A percentile compares a stretch with the other conserved stretches of the same genome.
Conservation (phyloP, 163 green algal genomes). For the Smithsoniella earleae region DNA sequence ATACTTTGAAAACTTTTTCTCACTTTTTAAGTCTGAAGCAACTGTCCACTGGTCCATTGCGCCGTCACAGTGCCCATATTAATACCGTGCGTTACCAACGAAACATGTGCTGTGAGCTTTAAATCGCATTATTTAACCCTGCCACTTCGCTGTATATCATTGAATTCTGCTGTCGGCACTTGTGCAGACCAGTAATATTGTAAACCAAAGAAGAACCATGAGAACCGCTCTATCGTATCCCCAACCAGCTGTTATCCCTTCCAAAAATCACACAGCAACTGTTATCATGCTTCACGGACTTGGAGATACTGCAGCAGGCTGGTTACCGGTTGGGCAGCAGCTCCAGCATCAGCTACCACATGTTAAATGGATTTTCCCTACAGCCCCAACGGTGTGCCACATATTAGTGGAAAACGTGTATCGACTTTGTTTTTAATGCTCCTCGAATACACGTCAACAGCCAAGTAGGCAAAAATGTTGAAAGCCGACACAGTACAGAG, state of each 20-base stretch:
- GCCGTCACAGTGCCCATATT: too few relatives aligned
- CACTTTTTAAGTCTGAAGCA: too few relatives aligned
- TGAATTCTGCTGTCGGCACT: too few relatives aligned
- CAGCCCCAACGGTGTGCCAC: conserved; percentile 34
- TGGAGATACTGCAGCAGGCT: conserved; percentile 52
- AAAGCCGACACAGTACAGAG: conserved; percentile 32
- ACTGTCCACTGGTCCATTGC: too few relatives aligned
- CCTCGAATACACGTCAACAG: background rate
- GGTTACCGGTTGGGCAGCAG: conserved; percentile 36
- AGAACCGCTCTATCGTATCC: conserved; percentile 17
- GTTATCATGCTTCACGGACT: conserved; percentile 71
- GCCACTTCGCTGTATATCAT: too few relatives aligned
- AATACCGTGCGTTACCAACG: too few relatives aligned
- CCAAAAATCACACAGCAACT: conserved; percentile 42
- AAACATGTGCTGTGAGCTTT: too few relatives aligned
- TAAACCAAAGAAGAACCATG: too few relatives aligned
- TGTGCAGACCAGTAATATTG: too few relatives aligned
- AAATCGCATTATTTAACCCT: too few relatives aligned
- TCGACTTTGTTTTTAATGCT: background rate
- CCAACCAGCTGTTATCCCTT: background rate
- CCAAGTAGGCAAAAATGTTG: background rate
- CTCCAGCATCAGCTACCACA: conserved; percentile 37
- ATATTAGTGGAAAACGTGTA: conserved; percentile 11
- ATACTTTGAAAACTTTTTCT: too few relatives aligned
- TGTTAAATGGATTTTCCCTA: conserved; percentile 50